Base-by-base conservation (phyloP, 164 flowering plant species). In the Stephania cephalantha region DNA sequence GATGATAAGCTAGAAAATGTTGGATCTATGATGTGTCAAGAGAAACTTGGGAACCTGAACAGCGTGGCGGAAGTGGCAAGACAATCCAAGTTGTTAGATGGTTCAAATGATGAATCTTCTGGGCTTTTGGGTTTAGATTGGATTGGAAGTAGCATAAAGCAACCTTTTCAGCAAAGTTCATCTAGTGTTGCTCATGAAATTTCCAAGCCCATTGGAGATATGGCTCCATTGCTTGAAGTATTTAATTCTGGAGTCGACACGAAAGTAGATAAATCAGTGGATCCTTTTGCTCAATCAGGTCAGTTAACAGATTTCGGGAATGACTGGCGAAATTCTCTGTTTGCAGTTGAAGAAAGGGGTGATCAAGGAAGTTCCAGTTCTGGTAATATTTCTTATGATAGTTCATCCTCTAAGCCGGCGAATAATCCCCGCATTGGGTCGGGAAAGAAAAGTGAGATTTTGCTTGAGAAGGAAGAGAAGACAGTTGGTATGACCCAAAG, bases 301-400 rank as follows among this genome's bases (percentile, higher is more conserved):
- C 72, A 78, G 46, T 22, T 53, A 44, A 67, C 81, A 48, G 86
- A 84, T 78, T 75, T 83, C 15, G 83, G 84, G 10, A 72, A 78
- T 74, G 75, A 72, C 12, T 68, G 74, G 80, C 76, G 44, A n/a
- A 58, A 30, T 65, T 71, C 81, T 61, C 83, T 68, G 35, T 53
- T 69, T 30, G 53, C 82, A 9, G 25, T 65, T 12, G 68, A 69
- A 69, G 80, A 52, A n/a, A 61, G 25, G 10, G 70, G 69, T 53
- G 53, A 65, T 72, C 50, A 73, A 71, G 71, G 15, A 31, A 72
- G 13, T 64, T 53, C 46, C n/a, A 53, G 50, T 50, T 67, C 77
- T 11, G 63, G 52, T 55, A 53, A 29, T 30, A 31, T 69, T 15
- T 71, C 77, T 66, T 42, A 11, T 52, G 66, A 22, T 75, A 46